A percentile compares a stretch with the other conserved stretches of the same genome.
These are phyloP conservation scores for Lodderomyces orthopsilosis DNA, from an alignment of 1,139 yeast genomes.

Conservation along the genomic window DNA sequence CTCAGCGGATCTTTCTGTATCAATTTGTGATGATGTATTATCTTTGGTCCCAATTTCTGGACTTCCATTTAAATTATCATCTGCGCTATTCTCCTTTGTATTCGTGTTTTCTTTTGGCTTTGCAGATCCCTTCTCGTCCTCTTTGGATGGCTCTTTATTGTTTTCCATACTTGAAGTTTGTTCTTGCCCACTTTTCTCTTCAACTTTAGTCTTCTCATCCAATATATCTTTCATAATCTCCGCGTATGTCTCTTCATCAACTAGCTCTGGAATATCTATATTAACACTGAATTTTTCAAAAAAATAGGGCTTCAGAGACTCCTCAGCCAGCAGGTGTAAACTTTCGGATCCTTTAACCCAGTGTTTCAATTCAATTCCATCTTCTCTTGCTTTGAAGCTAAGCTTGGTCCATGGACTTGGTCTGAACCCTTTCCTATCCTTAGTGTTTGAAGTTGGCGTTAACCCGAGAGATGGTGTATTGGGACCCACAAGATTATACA, in stretches of 20 bases:
- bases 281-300: conserved; percentile 76
- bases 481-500: conserved; percentile 84
- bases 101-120: conserved; percentile 4
- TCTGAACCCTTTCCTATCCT: conserved; percentile 62
- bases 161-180: conserved; percentile 39
- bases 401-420: conserved; percentile 82
- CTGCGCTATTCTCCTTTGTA: conserved; percentile 3
- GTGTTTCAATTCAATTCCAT: conserved; percentile 59
- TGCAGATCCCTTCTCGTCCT: conserved; percentile 3
- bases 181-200: conserved; percentile 1
- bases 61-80: not conserved
- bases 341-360: conserved; percentile 84
- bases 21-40: not conserved
- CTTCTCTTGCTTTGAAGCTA: conserved; percentile 49
- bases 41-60: conserved; percentile 4
- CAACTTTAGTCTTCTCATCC: conserved; percentile 15
- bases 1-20: conserved; percentile 8
- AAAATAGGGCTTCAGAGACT: conserved; percentile 53
- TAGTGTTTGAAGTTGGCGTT: conserved; percentile 55
- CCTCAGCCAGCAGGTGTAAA: conserved; percentile 30
- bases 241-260: conserved; percentile 61
- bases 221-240: conserved; percentile 43
- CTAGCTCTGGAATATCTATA: conserved; percentile 68
- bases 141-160: conserved; percentile 3
- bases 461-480: conserved; percentile 82